Percentiles rank a stretch among this genome's conserved stretches.
Evolutionary conservation across 1,139 yeast species (phyloP).

Genomic region (Keqinozyma sinolaborantium): DNA sequence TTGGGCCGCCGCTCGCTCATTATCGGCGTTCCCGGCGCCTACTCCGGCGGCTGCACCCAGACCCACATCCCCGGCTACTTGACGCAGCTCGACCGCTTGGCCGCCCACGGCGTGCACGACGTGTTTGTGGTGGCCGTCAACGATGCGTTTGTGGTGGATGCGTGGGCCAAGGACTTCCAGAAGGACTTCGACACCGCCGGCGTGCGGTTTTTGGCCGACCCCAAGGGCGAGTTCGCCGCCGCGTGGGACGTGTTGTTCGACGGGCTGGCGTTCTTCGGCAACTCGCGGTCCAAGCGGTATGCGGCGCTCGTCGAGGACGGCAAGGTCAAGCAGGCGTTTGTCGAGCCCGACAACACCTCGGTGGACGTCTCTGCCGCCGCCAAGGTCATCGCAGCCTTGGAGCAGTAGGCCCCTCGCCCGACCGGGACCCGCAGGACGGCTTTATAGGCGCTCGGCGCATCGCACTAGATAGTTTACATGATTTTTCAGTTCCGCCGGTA

Average conservation of each 20-base stretch:
- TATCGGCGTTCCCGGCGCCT: conserved; percentile 90
- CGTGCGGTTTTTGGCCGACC: conserved; percentile 69
- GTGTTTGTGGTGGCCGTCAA: conserved; percentile 75
- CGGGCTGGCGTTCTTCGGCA: conserved; percentile 71
- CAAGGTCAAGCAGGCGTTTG: conserved; percentile 57
- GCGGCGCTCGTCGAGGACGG: conserved; percentile 78
- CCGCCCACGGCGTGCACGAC: conserved; percentile 59
- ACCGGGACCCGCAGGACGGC: no score
- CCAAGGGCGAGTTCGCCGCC: conserved; percentile 65
- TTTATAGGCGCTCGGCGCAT: no score
- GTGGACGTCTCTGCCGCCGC: conserved; percentile 49
- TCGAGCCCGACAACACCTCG: conserved; percentile 80
- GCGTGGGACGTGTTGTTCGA: conserved; percentile 67
- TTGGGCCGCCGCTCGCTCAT: conserved; percentile 57
- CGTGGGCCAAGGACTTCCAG: conserved; percentile 50
- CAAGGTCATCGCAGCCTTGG: no score
- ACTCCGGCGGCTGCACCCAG: conserved; percentile 81
- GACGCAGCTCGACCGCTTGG: conserved; percentile 45
- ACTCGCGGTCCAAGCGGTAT: conserved; percentile 69
- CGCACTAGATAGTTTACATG: conserved; percentile 3
- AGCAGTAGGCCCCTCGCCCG: no score
- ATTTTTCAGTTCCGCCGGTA: no score
- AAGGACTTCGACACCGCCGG: conserved; percentile 25
- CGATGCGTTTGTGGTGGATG: conserved; percentile 80
- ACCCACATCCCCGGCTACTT: conserved; percentile 79